Evolutionary conservation across 2,329 filamentous ascomycete genomes (phyloP).

Genomic region (Fusarium mexicanum): DNA sequence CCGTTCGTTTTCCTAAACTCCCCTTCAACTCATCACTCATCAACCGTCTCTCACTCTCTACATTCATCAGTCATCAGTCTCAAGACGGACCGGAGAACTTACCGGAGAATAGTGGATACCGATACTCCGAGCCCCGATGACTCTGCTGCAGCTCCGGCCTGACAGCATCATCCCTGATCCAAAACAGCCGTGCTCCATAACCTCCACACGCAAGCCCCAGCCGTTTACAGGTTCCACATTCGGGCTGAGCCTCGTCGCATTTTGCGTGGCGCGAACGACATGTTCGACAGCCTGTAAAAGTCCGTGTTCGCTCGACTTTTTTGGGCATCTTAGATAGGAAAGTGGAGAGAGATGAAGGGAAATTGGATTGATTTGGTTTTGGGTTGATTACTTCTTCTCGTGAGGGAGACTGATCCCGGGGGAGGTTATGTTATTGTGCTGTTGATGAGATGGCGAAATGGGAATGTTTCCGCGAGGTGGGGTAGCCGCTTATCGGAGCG

Average conservation of each 20-base stretch:
- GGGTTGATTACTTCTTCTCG: not conserved
- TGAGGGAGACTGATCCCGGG: conserved; percentile 9
- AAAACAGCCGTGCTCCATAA: conserved; percentile 50
- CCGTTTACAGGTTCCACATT: conserved; percentile 50
- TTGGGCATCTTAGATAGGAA: conserved; percentile 37
- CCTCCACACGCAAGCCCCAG: conserved; percentile 51
- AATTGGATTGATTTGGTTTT: not conserved
- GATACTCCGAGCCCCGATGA: conserved; percentile 46
- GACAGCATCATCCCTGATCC: conserved; percentile 42
- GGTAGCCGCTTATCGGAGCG: not conserved
- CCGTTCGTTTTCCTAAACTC: conserved; percentile 42
- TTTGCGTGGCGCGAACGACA: conserved; percentile 54
- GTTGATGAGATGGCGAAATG: conserved; percentile 7
- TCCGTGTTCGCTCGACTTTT: conserved; percentile 40
- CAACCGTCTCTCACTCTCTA: conserved; percentile 33
- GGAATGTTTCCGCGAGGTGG: conserved; percentile 35
- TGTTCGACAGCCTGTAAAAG: conserved; percentile 49
- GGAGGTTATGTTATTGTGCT: conserved; percentile 19
- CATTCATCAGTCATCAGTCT: not conserved
- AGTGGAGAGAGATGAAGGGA: conserved; percentile 17
- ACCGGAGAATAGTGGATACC: conserved; percentile 56
- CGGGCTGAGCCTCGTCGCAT: conserved; percentile 55
- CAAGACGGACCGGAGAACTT: not conserved
- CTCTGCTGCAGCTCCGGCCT: conserved; percentile 35
- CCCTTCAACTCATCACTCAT: conserved; percentile 46